Base-by-base conservation (phyloP, 257 asterid genomes). In the Primulina huaijiensis region DNA sequence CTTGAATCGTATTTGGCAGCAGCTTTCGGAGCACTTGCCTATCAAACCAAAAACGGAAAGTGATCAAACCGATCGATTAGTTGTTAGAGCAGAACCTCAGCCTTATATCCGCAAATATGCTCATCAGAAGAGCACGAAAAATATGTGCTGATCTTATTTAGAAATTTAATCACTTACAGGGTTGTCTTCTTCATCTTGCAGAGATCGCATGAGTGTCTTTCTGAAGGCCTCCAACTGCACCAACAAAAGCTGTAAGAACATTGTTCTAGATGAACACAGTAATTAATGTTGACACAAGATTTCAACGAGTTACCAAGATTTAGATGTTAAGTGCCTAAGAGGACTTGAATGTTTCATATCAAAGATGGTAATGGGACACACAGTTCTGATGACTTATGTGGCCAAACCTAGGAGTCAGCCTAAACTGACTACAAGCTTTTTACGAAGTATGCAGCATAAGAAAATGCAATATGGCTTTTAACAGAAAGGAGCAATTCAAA, bases 151-250 rank as follows among this genome's bases (percentile, higher is more conserved):
- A 50, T 3, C 16, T 19, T 12, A 21, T 56, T 16, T 27, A 40
- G 52, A 37, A 65, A 66, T n/a, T 40, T 14, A 64, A 30, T 61
- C 67, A 74, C 91, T 86, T 78, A 91, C 97, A 19, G 89, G 73
- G 69, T 71, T 81, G 50, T 87, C 93, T 19, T 91, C 95, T 25
- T 87, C 97, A 9, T 91, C 97, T 78, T 89, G 89, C 30, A 91
- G 97, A 3, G 97, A 91, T 38, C 85, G 81, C 96, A 91, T 83
- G 58, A 91, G 90, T 7, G 96, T 91, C 88, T 91, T 89, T 74
- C 97, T 85, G 73, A 91, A 91, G 71, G 80, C 85, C 77, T 89
- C 96, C 88, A 91, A 80, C 97, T 91, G 84, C 84, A 85, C 76
- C 34, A 6, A 70, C 70, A 64, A 64, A 73, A 73, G 70, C 72